These are phyloP conservation scores for Mycena alexandri DNA, from an alignment of 768 basidiomycete species.

Conservation along the genomic window DNA sequence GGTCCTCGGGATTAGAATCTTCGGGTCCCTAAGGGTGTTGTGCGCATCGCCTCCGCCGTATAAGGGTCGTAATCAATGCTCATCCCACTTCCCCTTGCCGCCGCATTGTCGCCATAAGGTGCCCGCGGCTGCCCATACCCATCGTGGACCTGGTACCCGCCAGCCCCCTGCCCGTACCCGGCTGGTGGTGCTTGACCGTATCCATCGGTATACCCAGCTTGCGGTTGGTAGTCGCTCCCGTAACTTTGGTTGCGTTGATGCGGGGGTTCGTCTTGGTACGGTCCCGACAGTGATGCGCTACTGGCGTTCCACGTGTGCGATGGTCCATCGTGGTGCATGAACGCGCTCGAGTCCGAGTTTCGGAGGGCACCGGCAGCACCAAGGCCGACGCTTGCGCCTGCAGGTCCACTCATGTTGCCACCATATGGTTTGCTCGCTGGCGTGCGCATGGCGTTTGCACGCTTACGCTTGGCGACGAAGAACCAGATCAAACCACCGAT, in stretches of 20 bases:
- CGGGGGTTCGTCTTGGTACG: conserved; percentile 28
- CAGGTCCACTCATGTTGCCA: conserved; percentile 25
- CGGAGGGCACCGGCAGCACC: conserved; percentile 30
- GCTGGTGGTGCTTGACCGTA: conserved; percentile 9
- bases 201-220: too few relatives aligned
- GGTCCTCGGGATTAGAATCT: conserved; percentile 20
- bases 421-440: conserved; percentile 31
- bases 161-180: conserved; percentile 17
- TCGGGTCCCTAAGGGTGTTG: conserved; percentile 30
- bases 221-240: conserved; percentile 15
- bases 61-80: conserved; percentile 33
- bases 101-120: conserved; percentile 25
- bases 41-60: conserved; percentile 35
- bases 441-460: conserved; percentile 20
- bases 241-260: conserved; percentile 24
- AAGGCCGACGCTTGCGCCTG: conserved; percentile 21
- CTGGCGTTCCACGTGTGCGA: conserved; percentile 35
- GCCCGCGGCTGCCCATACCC: conserved; percentile 25
- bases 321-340: conserved; percentile 31
- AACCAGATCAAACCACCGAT: conserved; percentile 30
- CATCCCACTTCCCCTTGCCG: conserved; percentile 15
- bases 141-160: too few relatives aligned
- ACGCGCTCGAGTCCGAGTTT: conserved; percentile 36
- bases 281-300: conserved; percentile 8
- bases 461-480: conserved; percentile 28